Conservation (phyloP, 495 filamentous ascomycete species). For the Bacidia rubella region DNA sequence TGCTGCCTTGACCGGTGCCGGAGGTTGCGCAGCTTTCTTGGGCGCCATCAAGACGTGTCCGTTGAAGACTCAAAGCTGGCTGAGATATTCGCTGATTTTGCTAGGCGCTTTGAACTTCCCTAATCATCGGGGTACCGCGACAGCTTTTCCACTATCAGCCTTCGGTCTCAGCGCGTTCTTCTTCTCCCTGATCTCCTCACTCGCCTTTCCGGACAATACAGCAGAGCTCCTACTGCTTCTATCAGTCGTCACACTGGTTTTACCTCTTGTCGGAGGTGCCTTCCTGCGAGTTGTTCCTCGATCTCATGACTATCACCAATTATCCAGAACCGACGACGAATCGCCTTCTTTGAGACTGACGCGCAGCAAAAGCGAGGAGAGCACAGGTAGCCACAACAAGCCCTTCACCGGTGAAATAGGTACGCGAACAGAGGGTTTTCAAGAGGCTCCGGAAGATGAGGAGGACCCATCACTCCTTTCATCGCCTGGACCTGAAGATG, state of each 20-base stretch:
- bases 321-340: slow-evolving; percentile 42
- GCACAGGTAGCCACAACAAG: slow-evolving; percentile 29
- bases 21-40: slow-evolving; percentile 75
- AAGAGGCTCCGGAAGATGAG: slow-evolving; percentile 33
- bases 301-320: slow-evolving; percentile 44
- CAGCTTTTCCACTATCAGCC: slow-evolving; percentile 79
- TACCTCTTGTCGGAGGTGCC: slow-evolving; percentile 62
- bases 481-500: slow-evolving; percentile 30
- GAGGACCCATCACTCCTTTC: slow-evolving; percentile 75
- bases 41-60: slow-evolving; percentile 67
- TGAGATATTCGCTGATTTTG: background rate
- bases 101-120: slow-evolving; percentile 86
- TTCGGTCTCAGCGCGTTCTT: slow-evolving; percentile 96
- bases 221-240: slow-evolving; percentile 67
- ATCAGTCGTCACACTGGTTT: slow-evolving; percentile 59
- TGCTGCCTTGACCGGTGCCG: slow-evolving; percentile 70
- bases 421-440: slow-evolving; percentile 37
- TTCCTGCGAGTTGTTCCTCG: slow-evolving; percentile 68
- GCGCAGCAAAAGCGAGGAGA: slow-evolving; percentile 44
- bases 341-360: slow-evolving; percentile 37
- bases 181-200: slow-evolving; percentile 64
- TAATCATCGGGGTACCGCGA: slow-evolving; percentile 80
- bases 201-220: slow-evolving; percentile 77
- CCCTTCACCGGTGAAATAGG: slow-evolving; percentile 43
- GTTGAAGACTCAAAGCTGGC: background rate